Evolutionary conservation across 352 stramenopile species (phyloP), one percentile per base, ranked within the genome.

Genomic region (Pythium phragmiticola): DNA sequence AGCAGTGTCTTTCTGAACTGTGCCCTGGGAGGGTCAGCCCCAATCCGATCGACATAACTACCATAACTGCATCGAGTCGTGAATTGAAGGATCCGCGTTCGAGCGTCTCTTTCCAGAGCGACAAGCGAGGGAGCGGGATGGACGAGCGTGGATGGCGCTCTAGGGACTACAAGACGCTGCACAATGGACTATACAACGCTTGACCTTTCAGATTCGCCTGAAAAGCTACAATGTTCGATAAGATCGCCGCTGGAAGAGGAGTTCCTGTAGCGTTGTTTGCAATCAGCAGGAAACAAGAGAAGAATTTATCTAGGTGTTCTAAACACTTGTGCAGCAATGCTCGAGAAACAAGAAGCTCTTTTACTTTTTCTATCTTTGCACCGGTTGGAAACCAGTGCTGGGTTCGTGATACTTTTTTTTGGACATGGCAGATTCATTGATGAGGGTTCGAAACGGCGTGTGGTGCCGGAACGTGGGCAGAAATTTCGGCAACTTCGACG

Each of bases 391-490:
- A 54, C 48, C 9, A 11, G 4, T 39, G 47, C n/a, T 53, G 26
- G 47, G 36, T 47, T 34, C 34, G 19, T 47, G 34, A 19, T 45
- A 33, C 19, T n/a, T 47, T 47, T 19, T 30, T 45, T 57, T 57
- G 30, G 33, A 46, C 13, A 34, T 58, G 21, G 37, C 52, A 39
- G 34, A 26, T 34, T 48, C 52, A 58, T 37, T 54, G 48, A 54
- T 41, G 48, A 14, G 26, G 26, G 12, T 33, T 54, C 37, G 52
- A 49, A 58, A 58, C 52, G 33, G n/a, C 19, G 6, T 13, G 5
- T 1, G 36, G 21, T 48, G 36, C 37, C 11, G 21, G 52, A 58
- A 58, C 52, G 34, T 16, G 23, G 33, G 52, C 21, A 39, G 52
- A 58, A 58, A 2, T 19, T 49, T 58, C 37, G 19, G 5, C 36